Base-by-base conservation (phyloP, 1,284 basidiomycete species). In the Puccinia novopanici region DNA sequence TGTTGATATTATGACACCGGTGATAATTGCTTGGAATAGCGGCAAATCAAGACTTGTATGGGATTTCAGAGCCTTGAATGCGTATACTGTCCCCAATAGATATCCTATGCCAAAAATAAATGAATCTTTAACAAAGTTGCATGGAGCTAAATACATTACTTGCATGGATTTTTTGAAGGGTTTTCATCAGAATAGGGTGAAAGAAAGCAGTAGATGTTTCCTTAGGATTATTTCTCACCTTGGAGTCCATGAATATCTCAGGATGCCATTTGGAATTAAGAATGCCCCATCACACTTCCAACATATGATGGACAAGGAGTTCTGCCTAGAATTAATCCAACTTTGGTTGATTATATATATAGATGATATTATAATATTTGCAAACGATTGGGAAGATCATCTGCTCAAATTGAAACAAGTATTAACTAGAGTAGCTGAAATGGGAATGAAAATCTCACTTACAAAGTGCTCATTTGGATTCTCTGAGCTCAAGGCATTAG, bases 231-330 rank as follows among this genome's bases (percentile, higher is more conserved):
- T 65, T 3, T 65, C 13, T 4, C 61, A 65, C 17, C 19, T 65
- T 12, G 61, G 61, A 12, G 34, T 65, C 19, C n/a, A 40, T 19
- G 34, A 65, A 19, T 40, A 65, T 40, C 8, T 65, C 3, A 3
- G 74, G 13, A 75, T 75, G 37, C 74, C 74, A 2, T 75, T 75
- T 61, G 74, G 74, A 0, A 61, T 63, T 42, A 65, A 61, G 40
- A 75, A 63, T 65, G 54, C 34, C 0, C 74, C 74, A 42, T 61
- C 57, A 24, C 59, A 61, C n/a, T 75, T 75, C 19, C 74, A 75
- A 57, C 10, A 40, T 0, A 63, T 75, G 40, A 75, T 75, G 74
- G 74, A 75, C 27, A 75, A 5, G 0, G 1, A 30, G 54, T 74
- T 57, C 17, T 17, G 8, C 9, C 2, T 13, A 2, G 42, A 75